A percentile compares a stretch with the other conserved stretches of the same genome.
Conservation (phyloP, 1,139 yeast genomes). For the Geotrichum fermentans region DNA sequence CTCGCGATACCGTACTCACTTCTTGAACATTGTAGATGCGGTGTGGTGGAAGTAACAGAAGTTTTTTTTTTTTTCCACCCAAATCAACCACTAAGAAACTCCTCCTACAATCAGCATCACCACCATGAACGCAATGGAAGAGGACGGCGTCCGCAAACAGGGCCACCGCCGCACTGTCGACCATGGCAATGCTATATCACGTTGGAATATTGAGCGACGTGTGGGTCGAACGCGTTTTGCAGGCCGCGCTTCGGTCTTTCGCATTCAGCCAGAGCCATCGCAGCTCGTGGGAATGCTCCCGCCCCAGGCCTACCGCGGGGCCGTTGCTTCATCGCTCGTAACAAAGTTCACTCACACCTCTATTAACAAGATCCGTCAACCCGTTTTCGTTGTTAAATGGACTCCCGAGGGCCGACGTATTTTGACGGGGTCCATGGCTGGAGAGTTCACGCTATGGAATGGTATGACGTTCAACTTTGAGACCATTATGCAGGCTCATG, state of each 20-base stretch:
- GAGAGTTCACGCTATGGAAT: conserved; percentile 96
- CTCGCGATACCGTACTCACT: conserved; percentile 19
- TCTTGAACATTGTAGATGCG: conserved; percentile 20
- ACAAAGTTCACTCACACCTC: conserved; percentile 87
- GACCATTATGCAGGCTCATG: conserved; percentile 98
- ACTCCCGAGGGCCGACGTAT: conserved; percentile 94
- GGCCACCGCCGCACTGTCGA: conserved; percentile 81
- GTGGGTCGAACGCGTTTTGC: conserved; percentile 35
- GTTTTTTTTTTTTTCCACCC: conserved; percentile 3
- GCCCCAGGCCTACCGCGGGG: conserved; percentile 54
- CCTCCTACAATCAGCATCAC: background rate
- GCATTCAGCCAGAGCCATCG: conserved; percentile 71
- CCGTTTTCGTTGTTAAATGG: conserved; percentile 88
- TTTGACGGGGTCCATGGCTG: conserved; percentile 85
- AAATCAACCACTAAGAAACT: background rate
- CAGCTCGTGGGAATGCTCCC: conserved; percentile 71
- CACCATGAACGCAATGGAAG: conserved; percentile 23
- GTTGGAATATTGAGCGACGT: conserved; percentile 60
- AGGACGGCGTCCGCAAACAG: conserved; percentile 37
- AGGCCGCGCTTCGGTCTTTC: conserved; percentile 36
- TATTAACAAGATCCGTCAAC: conserved; percentile 86
- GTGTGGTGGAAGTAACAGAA: background rate
- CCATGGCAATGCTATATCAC: conserved; percentile 77
- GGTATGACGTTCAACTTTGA: conserved; percentile 94
- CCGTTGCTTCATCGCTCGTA: conserved; percentile 43